Evolutionary conservation across 2,329 filamentous ascomycete genomes (phyloP).

Genomic region (Botrytis aclada): DNA sequence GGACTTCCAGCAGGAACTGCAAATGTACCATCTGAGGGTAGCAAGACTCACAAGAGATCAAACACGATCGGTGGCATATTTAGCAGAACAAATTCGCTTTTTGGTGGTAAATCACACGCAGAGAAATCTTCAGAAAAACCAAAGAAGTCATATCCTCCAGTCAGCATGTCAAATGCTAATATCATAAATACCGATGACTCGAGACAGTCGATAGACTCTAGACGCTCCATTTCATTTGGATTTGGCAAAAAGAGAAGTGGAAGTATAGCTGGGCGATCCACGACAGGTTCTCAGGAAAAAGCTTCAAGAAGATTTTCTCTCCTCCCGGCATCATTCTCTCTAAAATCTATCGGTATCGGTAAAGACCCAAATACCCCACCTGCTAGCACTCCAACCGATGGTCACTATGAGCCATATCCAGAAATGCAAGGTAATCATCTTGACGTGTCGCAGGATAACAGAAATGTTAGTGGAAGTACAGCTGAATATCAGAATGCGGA

Average conservation of each 20-base stretch:
- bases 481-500: slow-evolving; percentile 28
- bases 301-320: slow-evolving; percentile 65
- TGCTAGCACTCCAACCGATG: slow-evolving; percentile 26
- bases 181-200: slow-evolving; percentile 37
- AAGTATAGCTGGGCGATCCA: slow-evolving; percentile 55
- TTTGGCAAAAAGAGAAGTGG: slow-evolving; percentile 70
- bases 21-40: slow-evolving; percentile 28
- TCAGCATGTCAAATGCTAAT: slow-evolving; percentile 77
- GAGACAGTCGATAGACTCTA: slow-evolving; percentile 68
- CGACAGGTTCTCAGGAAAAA: slow-evolving; percentile 51
- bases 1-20: slow-evolving; percentile 53
- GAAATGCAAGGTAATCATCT: slow-evolving; percentile 30
- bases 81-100: slow-evolving; percentile 77
- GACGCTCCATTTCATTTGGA: slow-evolving; percentile 68
- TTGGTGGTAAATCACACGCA: slow-evolving; percentile 53
- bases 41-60: slow-evolving; percentile 60
- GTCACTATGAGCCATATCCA: slow-evolving; percentile 29
- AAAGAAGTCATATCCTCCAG: slow-evolving; percentile 74
- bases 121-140: slow-evolving; percentile 55
- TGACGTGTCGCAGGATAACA: slow-evolving; percentile 28
- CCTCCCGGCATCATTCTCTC: slow-evolving; percentile 60
- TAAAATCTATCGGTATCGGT: slow-evolving; percentile 61
- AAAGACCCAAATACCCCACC: slow-evolving; percentile 44
- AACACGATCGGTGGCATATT: slow-evolving; percentile 80
- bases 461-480: slow-evolving; percentile 30